A percentile compares a stretch with the other conserved stretches of the same genome.
Evolutionary conservation across 208 protist species (phyloP).

Genomic region (Trypanosoma avium): DNA sequence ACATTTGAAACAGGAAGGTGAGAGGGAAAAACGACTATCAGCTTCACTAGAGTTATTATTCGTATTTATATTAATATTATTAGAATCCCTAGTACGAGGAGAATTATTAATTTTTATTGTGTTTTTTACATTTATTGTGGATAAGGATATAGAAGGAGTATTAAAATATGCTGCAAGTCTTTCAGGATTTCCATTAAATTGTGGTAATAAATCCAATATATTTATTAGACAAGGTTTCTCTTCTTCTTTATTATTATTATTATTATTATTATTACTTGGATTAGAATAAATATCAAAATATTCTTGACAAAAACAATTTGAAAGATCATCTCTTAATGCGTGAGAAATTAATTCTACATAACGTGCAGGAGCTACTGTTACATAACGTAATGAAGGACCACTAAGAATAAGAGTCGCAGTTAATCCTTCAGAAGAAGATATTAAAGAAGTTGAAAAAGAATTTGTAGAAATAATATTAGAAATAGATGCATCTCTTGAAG

Average conservation of each 20-base stretch:
- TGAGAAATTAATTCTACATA: background rate
- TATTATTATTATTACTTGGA: background rate
- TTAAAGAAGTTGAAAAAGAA: background rate
- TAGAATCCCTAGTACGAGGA: background rate
- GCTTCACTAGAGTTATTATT: background rate
- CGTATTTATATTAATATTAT: background rate
- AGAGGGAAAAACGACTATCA: background rate
- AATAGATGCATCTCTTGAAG: too few species aligned
- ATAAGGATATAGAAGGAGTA: background rate
- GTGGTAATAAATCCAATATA: background rate
- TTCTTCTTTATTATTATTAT: background rate
- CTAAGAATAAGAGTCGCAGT: conserved; percentile 8
- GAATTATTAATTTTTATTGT: background rate
- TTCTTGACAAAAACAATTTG: conserved; percentile 6
- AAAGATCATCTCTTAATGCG: conserved; percentile 10
- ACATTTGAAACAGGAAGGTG: background rate
- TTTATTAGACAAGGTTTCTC: background rate
- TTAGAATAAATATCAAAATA: background rate
- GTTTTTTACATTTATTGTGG: background rate
- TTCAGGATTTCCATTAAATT: background rate
- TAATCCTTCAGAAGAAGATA: background rate
- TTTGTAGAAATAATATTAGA: background rate
- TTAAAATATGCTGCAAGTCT: background rate
- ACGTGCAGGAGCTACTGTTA: background rate
- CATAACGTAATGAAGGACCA: background rate